phyloP scores from a whole-genome alignment of 1,284 basidiomycete species.

The Tilletiopsis washingtonensis region DNA sequence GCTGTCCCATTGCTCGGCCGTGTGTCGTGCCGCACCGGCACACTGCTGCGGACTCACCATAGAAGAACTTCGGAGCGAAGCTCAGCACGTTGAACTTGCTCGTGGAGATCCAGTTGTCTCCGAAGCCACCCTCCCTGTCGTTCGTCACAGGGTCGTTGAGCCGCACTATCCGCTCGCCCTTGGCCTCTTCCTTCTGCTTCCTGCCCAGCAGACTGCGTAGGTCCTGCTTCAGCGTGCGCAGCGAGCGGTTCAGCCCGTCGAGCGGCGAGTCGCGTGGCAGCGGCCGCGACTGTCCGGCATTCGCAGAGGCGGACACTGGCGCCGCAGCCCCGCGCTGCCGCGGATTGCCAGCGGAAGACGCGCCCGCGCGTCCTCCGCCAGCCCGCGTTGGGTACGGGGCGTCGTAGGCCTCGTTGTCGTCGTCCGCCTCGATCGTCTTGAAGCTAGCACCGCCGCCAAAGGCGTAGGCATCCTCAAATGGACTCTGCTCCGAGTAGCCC shows the following conservation, averaged over 20 bases:
- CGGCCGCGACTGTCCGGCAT: conserved; percentile 11
- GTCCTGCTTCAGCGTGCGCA: conserved; percentile 22
- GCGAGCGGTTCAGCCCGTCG: conserved; percentile 25
- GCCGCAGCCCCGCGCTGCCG: too few relatives aligned
- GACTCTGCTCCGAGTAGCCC: conserved; percentile 14
- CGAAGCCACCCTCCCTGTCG: conserved; percentile 28
- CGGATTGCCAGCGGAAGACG: too few relatives aligned
- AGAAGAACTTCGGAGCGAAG: conserved; percentile 87
- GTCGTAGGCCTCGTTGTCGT: conserved; percentile 16
- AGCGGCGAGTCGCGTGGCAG: conserved; percentile 21
- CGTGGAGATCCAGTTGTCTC: conserved; percentile 76
- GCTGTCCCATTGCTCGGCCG: too few relatives aligned
- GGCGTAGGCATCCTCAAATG: conserved; percentile 33
- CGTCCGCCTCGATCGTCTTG: conserved; percentile 46
- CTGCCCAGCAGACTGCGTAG: conserved; percentile 20
- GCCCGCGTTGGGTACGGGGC: not conserved
- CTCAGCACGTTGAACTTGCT: conserved; percentile 88
- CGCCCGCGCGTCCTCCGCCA: too few relatives aligned
- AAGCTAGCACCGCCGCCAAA: conserved; percentile 9
- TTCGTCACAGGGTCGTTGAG: conserved; percentile 42
- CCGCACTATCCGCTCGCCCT: conserved; percentile 33
- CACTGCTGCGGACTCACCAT: conserved; percentile 65
- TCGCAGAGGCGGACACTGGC: not conserved
- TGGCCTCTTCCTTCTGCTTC: conserved; percentile 17
- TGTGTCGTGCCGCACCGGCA: too few relatives aligned